Evolutionary conservation across 1,139 yeast species (phyloP).

Genomic region (Pichia kudriavzevii): DNA sequence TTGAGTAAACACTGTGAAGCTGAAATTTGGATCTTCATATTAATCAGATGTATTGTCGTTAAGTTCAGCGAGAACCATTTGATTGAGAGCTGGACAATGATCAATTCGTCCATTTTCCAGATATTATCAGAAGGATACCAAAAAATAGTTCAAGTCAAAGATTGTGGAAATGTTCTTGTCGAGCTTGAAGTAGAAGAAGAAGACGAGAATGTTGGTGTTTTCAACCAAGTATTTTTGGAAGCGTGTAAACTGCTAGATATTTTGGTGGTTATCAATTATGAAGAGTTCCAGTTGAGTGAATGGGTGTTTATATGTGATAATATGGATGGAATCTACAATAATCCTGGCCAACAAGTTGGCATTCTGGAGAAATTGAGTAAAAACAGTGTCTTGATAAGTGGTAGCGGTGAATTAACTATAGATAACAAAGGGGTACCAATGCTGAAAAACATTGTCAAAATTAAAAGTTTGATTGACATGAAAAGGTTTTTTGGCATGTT

Average conservation of each 20-base stretch:
- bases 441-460: constrained; percentile 36
- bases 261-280: constrained; percentile 55
- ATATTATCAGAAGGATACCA: constrained; percentile 37
- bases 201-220: constrained; percentile 17
- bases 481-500: constrained; percentile 57
- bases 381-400: not conserved
- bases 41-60: constrained; percentile 58
- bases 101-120: constrained; percentile 35
- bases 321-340: constrained; percentile 46
- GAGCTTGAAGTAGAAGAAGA: constrained; percentile 23
- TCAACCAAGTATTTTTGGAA: constrained; percentile 29
- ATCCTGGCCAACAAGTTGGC: constrained; percentile 32
- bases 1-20: constrained; percentile 25
- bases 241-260: constrained; percentile 77
- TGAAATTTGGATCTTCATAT: constrained; percentile 42
- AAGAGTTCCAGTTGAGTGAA: constrained; percentile 73
- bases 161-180: too few species aligned
- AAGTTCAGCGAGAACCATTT: constrained; percentile 59
- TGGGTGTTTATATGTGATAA: constrained; percentile 81
- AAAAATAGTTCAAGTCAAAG: constrained; percentile 35
- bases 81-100: constrained; percentile 61
- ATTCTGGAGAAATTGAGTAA: constrained; percentile 42
- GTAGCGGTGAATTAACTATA: not conserved
- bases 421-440: constrained; percentile 35
- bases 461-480: constrained; percentile 44